Conservation (phyloP, 1,284 basidiomycete genomes). For the Fomitopsis betulina region DNA sequence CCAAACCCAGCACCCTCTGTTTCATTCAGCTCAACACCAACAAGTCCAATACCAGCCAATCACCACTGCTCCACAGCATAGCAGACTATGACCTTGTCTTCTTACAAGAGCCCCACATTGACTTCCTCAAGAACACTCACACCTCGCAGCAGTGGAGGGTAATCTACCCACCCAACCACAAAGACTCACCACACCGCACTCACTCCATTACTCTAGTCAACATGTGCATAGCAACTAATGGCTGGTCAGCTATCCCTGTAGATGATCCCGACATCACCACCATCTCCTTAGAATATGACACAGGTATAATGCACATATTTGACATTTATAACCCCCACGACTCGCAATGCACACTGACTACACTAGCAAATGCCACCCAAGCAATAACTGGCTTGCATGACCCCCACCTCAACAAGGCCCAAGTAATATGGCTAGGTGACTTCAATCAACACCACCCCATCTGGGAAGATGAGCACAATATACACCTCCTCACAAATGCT, state of each 20-base stretch:
- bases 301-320: neutral
- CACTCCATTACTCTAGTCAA: neutral
- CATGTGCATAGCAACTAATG: neutral
- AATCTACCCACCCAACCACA: neutral
- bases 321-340: neutral
- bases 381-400: no score
- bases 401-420: no score
- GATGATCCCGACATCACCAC: neutral
- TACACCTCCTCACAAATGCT: no score
- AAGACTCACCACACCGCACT: neutral
- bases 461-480: no score
- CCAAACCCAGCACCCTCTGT: neutral
- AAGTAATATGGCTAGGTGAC: no score
- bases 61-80: neutral
- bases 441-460: no score
- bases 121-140: neutral
- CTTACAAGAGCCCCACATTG: neutral
- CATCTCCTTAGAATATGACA: neutral
- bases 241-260: neutral
- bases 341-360: neutral
- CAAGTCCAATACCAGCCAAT: neutral
- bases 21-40: neutral
- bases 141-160: neutral
- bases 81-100: neutral
- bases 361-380: no score